phyloP scores from a whole-genome alignment of 129 eudicot genomes.

The Helianthus tuberosus region DNA sequence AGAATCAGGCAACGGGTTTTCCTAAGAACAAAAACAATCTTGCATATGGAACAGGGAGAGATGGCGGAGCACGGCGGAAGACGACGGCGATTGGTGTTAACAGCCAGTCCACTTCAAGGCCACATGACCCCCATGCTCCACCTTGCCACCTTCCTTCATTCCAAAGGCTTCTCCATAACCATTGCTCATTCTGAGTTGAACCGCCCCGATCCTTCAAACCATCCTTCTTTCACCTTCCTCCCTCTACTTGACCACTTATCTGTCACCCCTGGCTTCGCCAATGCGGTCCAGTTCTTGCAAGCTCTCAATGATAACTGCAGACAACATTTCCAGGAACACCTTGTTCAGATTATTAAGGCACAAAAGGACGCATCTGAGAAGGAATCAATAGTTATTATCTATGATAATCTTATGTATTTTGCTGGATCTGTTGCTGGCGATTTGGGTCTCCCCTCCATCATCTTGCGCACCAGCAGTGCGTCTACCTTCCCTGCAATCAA shows the following conservation, averaged over 20 bases:
- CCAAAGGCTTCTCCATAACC: slow-evolving; percentile 58
- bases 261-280: slow-evolving; percentile 26
- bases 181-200: slow-evolving; percentile 52
- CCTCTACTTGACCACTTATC: slow-evolving; percentile 33
- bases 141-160: slow-evolving; percentile 52
- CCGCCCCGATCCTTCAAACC: slow-evolving; percentile 39
- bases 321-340: slow-evolving; percentile 33
- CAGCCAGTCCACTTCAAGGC: too few species aligned
- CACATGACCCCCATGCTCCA: slow-evolving; percentile 78
- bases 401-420: slow-evolving; percentile 29
- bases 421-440: slow-evolving; percentile 33
- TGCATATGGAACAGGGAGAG: too few species aligned
- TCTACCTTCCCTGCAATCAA: slow-evolving; percentile 32
- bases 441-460: slow-evolving; percentile 34
- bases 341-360: slow-evolving; percentile 5
- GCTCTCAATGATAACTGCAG: slow-evolving; percentile 34
- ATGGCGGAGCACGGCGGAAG: too few species aligned
- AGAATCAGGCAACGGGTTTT: too few species aligned
- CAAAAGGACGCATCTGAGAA: neutral
- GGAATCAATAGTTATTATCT: slow-evolving; percentile 22
- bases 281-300: slow-evolving; percentile 15
- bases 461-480: slow-evolving; percentile 28
- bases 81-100: too few species aligned
- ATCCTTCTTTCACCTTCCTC: slow-evolving; percentile 36
- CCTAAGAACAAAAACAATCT: too few species aligned